Conservation (phyloP, 2,329 filamentous ascomycete species). For the Fusarium sp. region DNA sequence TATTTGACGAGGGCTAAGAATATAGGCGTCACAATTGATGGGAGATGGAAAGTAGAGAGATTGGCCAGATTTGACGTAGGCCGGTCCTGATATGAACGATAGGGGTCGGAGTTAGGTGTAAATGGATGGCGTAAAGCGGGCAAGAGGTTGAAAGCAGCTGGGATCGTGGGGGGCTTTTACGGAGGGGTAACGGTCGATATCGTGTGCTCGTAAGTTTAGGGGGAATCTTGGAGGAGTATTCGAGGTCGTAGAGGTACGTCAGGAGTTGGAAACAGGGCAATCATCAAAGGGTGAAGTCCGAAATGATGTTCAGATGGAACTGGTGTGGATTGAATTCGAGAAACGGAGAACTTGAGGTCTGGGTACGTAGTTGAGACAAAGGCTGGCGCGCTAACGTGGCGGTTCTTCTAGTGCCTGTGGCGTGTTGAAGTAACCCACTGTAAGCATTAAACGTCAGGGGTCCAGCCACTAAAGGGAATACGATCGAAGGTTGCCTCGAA, state of each 20-base stretch:
- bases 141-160: conserved; percentile 4
- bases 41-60: neutral
- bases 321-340: conserved; percentile 20
- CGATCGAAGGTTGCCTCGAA: neutral
- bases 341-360: conserved; percentile 22
- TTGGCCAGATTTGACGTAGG: neutral
- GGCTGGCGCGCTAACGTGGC: conserved; percentile 36
- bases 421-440: conserved; percentile 30
- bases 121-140: conserved; percentile 28
- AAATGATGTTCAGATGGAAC: conserved; percentile 26
- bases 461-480: neutral
- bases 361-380: conserved; percentile 10
- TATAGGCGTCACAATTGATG: neutral
- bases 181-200: neutral
- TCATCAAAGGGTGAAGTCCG: conserved; percentile 14
- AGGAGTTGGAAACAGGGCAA: neutral
- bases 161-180: neutral
- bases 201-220: neutral
- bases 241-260: neutral
- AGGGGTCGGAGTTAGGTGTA: conserved; percentile 9
- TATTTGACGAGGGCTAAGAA: neutral
- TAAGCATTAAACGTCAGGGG: conserved; percentile 11
- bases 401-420: conserved; percentile 39
- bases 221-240: neutral
- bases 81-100: conserved; percentile 10